phyloP scores from a whole-genome alignment of 2,329 filamentous ascomycete genomes.

The Colletotrichum plurivorum region DNA sequence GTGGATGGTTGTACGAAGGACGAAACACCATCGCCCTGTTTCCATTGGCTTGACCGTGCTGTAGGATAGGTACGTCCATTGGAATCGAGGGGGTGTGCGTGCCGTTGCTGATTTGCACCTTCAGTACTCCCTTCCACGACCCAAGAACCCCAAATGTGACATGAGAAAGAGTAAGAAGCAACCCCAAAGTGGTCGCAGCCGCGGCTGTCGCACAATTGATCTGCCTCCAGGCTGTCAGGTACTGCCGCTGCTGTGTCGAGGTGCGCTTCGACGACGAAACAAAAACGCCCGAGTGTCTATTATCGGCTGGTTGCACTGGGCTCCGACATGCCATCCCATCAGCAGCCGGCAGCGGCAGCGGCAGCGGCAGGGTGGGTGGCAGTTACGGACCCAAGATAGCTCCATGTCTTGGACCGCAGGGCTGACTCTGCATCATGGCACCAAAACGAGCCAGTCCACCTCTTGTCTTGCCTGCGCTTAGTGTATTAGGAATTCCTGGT shows the following conservation, averaged over 20 bases:
- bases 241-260: slow-evolving; percentile 28
- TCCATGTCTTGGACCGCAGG: slow-evolving; percentile 33
- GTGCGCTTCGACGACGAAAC: slow-evolving; percentile 31
- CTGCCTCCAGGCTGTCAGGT: slow-evolving; percentile 24
- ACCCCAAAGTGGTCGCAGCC: slow-evolving; percentile 17
- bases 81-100: slow-evolving; percentile 11
- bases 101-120: slow-evolving; percentile 32
- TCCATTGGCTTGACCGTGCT: slow-evolving; percentile 27
- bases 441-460: slow-evolving; percentile 22
- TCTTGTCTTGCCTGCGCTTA: slow-evolving; percentile 28
- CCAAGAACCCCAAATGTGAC: too few relatives aligned
- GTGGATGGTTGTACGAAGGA: slow-evolving; percentile 35
- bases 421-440: slow-evolving; percentile 35
- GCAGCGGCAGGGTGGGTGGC: background rate
- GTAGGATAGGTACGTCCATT: slow-evolving; percentile 1
- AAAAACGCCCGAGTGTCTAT: slow-evolving; percentile 34
- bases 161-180: background rate
- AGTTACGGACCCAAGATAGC: slow-evolving; percentile 32
- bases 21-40: background rate
- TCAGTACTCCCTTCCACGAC: background rate
- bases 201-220: slow-evolving; percentile 22
- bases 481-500: slow-evolving; percentile 12
- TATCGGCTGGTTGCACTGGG: slow-evolving; percentile 36
- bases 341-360: background rate
- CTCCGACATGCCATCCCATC: slow-evolving; percentile 24